These are phyloP conservation scores for Hagleromyces aurorensis DNA, from an alignment of 805 yeast species.

Conservation along the genomic window DNA sequence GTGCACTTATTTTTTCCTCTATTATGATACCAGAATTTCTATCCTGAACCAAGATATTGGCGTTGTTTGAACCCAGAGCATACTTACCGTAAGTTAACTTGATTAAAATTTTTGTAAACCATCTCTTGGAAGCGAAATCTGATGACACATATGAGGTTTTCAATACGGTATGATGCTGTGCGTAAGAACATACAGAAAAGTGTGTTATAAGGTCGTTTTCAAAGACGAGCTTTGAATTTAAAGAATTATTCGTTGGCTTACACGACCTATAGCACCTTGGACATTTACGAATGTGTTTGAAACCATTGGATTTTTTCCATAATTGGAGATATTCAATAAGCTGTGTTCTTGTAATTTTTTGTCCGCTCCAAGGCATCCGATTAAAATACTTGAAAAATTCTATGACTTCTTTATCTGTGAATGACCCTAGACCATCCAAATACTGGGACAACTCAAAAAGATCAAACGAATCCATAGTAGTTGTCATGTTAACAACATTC, in stretches of 20 bases:
- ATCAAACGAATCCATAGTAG: constrained; percentile 36
- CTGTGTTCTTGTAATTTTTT: constrained; percentile 38
- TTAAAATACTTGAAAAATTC: constrained; percentile 41
- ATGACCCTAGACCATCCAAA: constrained; percentile 41
- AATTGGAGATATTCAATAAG: constrained; percentile 41
- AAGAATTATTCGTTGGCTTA: constrained; percentile 40
- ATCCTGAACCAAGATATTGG: constrained; percentile 91
- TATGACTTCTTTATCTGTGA: constrained; percentile 48
- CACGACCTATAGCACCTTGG: constrained; percentile 70
- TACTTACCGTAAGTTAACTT: constrained; percentile 86
- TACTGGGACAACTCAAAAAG: constrained; percentile 54
- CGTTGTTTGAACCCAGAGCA: constrained; percentile 80
- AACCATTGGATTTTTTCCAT: constrained; percentile 32
- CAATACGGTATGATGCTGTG: constrained; percentile 54
- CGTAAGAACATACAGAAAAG: constrained; percentile 76
- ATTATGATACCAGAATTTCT: constrained; percentile 78
- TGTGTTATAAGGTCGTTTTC: constrained; percentile 73
- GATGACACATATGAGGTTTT: constrained; percentile 69
- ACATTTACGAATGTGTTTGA: constrained; percentile 52
- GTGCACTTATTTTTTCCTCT: constrained; percentile 88
- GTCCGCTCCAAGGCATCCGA: constrained; percentile 48
- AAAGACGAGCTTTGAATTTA: constrained; percentile 21
- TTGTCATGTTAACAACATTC: constrained; percentile 40
- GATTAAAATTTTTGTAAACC: constrained; percentile 79
- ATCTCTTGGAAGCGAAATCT: constrained; percentile 73